A percentile compares a stretch with the other conserved stretches of the same genome.
These are phyloP conservation scores for Excoecaria agallocha DNA, from an alignment of 345 rosid species.

Conservation along the genomic window DNA sequence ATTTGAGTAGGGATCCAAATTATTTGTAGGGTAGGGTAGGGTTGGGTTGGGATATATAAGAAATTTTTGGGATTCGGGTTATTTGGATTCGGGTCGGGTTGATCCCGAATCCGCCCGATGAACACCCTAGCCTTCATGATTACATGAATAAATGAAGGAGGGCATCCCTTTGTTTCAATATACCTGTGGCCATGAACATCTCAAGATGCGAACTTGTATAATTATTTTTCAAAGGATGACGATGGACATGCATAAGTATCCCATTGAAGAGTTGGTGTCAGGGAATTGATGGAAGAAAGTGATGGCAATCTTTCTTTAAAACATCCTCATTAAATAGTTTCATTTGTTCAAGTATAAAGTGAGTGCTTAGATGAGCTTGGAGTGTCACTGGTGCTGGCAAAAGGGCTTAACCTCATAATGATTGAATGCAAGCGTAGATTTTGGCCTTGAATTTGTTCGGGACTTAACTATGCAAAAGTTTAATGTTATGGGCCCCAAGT, in stretches of 20 bases:
- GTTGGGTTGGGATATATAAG: too few relatives aligned
- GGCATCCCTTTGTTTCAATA: not conserved
- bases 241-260: not conserved
- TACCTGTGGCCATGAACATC: not conserved
- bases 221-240: not conserved
- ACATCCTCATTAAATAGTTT: not conserved
- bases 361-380: not conserved
- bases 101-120: too few relatives aligned
- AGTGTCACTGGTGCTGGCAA: not conserved
- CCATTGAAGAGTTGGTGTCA: not conserved
- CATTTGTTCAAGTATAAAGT: not conserved
- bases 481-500: not conserved
- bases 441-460: not conserved
- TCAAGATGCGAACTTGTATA: not conserved
- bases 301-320: not conserved
- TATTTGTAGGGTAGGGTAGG: too few relatives aligned
- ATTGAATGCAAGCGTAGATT: not conserved
- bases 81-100: too few relatives aligned
- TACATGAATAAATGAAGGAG: not conserved
- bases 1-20: too few relatives aligned
- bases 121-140: not conserved
- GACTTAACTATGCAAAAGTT: not conserved
- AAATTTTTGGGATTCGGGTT: too few relatives aligned
- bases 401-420: too few relatives aligned
- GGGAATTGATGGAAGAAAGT: not conserved